A percentile compares a stretch with the other conserved stretches of the same genome.
phyloP scores from a whole-genome alignment of 1,284 basidiomycete genomes.

The Wolfiporia cocos region DNA sequence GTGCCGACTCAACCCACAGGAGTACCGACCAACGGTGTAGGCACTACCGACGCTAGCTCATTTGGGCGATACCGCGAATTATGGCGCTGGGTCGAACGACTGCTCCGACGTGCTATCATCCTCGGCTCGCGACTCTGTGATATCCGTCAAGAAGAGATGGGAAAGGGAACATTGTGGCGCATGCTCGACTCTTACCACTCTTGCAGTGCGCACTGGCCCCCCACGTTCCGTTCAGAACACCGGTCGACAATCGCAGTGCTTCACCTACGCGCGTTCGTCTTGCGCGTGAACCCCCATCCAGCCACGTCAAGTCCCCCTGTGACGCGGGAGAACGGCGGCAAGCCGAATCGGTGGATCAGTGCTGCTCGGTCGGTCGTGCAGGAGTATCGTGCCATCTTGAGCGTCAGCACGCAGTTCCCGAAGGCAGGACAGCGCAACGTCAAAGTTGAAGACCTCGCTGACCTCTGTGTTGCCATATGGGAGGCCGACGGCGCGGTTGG shows the following conservation, averaged over 20 bases:
- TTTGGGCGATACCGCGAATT: slow-evolving; percentile 66
- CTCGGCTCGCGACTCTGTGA: slow-evolving; percentile 46
- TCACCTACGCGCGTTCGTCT: slow-evolving; percentile 66
- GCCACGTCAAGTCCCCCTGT: slow-evolving; percentile 12
- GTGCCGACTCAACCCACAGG: slow-evolving; percentile 26
- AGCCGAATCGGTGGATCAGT: slow-evolving; percentile 52
- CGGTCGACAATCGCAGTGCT: slow-evolving; percentile 64
- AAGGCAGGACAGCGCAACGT: slow-evolving; percentile 77
- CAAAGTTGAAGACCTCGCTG: slow-evolving; percentile 80
- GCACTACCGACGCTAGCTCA: slow-evolving; percentile 36
- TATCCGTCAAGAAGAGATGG: slow-evolving; percentile 26
- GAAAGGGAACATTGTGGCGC: slow-evolving; percentile 41
- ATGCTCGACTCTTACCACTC: slow-evolving; percentile 59
- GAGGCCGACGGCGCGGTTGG: slow-evolving; percentile 57
- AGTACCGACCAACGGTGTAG: slow-evolving; percentile 22
- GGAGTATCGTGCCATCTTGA: slow-evolving; percentile 64
- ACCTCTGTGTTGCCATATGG: slow-evolving; percentile 81
- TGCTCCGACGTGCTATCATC: slow-evolving; percentile 63
- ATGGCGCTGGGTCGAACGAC: slow-evolving; percentile 74
- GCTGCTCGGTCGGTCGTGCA: slow-evolving; percentile 60
- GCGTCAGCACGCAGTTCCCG: slow-evolving; percentile 72
- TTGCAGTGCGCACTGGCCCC: slow-evolving; percentile 66
- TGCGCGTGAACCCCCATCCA: slow-evolving; percentile 33
- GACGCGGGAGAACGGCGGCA: slow-evolving; percentile 16
- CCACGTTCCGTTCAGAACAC: slow-evolving; percentile 67